phyloP scores from a whole-genome alignment of 164 flowering plant species.

The Echeveria elegans region DNA sequence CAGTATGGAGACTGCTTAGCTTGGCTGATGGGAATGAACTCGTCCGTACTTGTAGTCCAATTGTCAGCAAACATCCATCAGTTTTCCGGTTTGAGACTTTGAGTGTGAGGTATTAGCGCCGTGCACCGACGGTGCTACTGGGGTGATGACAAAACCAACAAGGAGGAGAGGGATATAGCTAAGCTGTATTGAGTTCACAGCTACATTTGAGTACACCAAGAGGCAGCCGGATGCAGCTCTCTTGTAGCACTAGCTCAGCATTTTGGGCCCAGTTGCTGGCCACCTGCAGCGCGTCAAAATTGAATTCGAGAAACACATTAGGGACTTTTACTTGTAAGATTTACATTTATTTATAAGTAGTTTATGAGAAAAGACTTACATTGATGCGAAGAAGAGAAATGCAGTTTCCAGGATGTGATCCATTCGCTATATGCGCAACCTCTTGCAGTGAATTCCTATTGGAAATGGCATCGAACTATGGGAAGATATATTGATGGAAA shows the following conservation, averaged over 20 bases:
- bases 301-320: no score
- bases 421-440: conserved; percentile 68
- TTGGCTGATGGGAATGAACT: conserved; percentile 66
- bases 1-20: no score
- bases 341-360: no score
- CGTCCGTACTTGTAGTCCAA: conserved; percentile 69
- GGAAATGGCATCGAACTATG: conserved; percentile 67
- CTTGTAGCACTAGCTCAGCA: conserved; percentile 86
- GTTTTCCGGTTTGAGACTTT: conserved; percentile 11
- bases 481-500: no score
- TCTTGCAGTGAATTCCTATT: conserved; percentile 54
- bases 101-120: no score
- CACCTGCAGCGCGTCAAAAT: no score
- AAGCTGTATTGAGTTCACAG: conserved; percentile 64
- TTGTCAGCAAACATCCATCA: conserved; percentile 65
- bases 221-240: conserved; percentile 82
- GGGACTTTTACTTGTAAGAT: no score
- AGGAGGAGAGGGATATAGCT: conserved; percentile 87
- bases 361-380: conserved; percentile 30
- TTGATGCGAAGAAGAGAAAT: conserved; percentile 84
- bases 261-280: conserved; percentile 71
- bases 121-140: conserved; percentile 22
- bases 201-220: conserved; percentile 65
- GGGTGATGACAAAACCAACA: conserved; percentile 53
- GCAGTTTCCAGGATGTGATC: conserved; percentile 89